Evolutionary conservation across 2,329 filamentous ascomycete genomes (phyloP), one percentile per base, ranked within the genome.

Genomic region (Ceratocystis eucalypticola): DNA sequence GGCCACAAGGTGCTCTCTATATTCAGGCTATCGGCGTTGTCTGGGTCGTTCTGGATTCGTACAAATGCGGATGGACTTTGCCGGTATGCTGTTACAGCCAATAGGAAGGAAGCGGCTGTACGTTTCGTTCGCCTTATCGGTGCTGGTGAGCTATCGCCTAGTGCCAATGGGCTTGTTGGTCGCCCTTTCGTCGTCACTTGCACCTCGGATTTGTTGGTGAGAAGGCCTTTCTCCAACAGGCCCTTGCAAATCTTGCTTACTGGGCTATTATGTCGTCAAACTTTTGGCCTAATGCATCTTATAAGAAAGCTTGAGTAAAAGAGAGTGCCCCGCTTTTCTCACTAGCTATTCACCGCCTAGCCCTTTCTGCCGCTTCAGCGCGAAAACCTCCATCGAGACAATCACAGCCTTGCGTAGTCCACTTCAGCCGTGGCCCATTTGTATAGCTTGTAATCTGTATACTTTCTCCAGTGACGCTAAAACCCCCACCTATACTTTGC

Each of bases 381-480:
- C 66, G 62, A 67, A 65, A 67, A 65, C 66, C 66, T 67, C 66
- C 66, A 65, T 65, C 41, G 28, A 44, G 37, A 66, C 53, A 15
- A 66, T 68, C 64, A 53, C 64, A 68, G 66, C 66, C 64, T 68
- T 64, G 66, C 62, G 53, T 50, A 64, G 64, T 61, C 61, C 66
- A 66, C 64, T 45, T 59, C 28, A 68, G 64, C 62, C 41, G 50
- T 46, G 25, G 53, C 25, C 41, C n/a, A 62, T 59, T 65, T 44
- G 5, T 37, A 17, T 61, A 22, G 30, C 33, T 28, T 33, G 37
- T 41, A 44, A 25, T 12, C 48, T 45, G 50, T 45, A 20, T 12
- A 44, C 48, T 33, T 12, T 20, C 15, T 41, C 30, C n/a, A 37
- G 28, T 20, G 44, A 44, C 20, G n/a, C 37, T 48, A 22, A 10